phyloP scores from a whole-genome alignment of 2,329 filamentous ascomycete genomes.

The Beauveria asiatica region DNA sequence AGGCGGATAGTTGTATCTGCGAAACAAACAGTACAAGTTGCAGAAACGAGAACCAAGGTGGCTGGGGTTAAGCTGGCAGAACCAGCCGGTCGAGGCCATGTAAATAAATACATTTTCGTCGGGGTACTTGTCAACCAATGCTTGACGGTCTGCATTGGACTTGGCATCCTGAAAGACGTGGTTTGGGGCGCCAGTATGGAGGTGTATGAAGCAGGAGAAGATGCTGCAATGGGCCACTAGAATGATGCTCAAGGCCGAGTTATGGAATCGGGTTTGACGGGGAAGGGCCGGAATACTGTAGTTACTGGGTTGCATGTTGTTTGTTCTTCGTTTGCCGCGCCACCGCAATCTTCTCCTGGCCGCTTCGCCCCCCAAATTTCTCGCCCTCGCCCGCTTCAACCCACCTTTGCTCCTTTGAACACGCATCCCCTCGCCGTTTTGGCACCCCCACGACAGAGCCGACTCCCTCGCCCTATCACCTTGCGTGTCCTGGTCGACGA shows the following conservation, averaged over 20 bases:
- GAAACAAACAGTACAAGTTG: not conserved
- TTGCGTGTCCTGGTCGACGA: slow-evolving; percentile 11
- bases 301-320: not conserved
- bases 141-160: not conserved
- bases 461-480: not conserved
- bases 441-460: not conserved
- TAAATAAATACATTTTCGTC: not conserved
- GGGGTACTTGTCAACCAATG: not conserved
- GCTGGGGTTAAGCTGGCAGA: not conserved
- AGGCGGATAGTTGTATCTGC: not conserved
- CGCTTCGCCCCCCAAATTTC: not conserved
- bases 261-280: not conserved
- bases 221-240: not conserved
- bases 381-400: not conserved
- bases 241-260: not conserved
- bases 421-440: not conserved
- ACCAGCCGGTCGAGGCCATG: not conserved
- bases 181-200: not conserved
- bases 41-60: not conserved
- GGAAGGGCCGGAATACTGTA: not conserved
- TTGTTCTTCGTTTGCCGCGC: slow-evolving; percentile 2
- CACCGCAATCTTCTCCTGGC: not conserved
- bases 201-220: not conserved
- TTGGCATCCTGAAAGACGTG: not conserved
- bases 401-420: not conserved